These are phyloP conservation scores for Pestalotiopsis sp. DNA, from an alignment of 2,329 filamentous ascomycete species.

Conservation along the genomic window DNA sequence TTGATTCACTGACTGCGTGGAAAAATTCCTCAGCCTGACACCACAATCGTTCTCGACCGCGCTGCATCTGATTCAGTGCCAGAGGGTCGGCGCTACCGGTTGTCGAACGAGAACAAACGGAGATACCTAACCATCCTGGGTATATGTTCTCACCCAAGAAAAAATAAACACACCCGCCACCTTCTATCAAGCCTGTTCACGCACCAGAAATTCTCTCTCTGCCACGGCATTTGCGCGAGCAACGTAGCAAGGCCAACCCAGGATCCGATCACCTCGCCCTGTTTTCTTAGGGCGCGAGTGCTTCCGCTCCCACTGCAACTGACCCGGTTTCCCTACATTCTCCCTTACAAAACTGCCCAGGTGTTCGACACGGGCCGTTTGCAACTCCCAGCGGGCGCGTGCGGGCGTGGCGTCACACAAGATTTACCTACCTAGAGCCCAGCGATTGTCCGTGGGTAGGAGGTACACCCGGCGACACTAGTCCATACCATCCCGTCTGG, in stretches of 20 bases:
- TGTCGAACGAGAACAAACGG: background rate
- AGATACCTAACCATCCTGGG: background rate
- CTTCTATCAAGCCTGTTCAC: background rate
- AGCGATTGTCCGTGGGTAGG: background rate
- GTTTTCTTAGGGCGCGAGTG: background rate
- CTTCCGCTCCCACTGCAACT: background rate
- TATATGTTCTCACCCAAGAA: background rate
- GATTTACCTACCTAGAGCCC: background rate
- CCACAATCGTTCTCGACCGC: background rate
- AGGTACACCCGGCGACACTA: background rate
- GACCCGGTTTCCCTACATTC: background rate
- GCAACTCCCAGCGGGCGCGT: background rate
- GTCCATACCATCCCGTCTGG: background rate
- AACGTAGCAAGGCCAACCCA: background rate
- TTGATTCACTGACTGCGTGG: background rate
- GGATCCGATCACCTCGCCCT: background rate
- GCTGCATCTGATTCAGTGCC: background rate
- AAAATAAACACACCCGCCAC: background rate
- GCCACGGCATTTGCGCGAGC: background rate
- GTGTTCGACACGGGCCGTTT: background rate
- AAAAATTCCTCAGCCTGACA: background rate
- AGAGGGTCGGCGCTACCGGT: background rate
- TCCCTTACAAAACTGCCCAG: background rate
- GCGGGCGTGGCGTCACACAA: background rate
- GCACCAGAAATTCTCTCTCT: background rate